Base-by-base conservation (phyloP, 208 protist species). In the Acanthamoeba triangularis region DNA sequence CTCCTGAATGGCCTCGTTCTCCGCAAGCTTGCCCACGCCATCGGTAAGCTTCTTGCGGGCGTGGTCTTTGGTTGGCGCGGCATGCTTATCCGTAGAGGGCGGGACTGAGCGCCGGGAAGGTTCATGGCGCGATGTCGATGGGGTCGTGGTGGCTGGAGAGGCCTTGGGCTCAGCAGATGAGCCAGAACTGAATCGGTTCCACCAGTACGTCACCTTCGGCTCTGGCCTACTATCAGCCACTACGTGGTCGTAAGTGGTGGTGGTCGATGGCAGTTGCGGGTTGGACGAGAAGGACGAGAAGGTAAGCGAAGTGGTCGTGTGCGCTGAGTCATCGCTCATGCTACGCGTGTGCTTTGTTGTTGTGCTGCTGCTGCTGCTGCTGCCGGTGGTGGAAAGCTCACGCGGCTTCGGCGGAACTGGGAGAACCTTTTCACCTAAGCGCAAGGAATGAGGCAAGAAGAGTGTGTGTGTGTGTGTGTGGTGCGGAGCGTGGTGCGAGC, bases 271-370 rank as follows among this genome's bases (percentile, higher is more conserved):
- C 13, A 30, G 18, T 3, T 63, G 10, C 2, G 84, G 59, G 25
- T 41, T 49, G 35, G 59, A 90, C 4, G 84, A 49, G 59, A 90
- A 90, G 33, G 84, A 90, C 8, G 59, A 90, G 33, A 69, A 67
- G 2, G 84, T 69, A n/a, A 67, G 20, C 13, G 18, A 33, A n/a
- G n/a, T n/a, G 13, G 30, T 25, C 30, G 84, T 49, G 8, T 49
- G n/a, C 28, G 41, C n/a, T 6, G 44, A 37, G 14, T 33, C 16
- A 5, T 47, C 30, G 41, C 33, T 49, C 13, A 69, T 16, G 41
- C 67, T 74, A 8, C 44, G 10, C 35, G 41, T 54, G 13, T 47
- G 35, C 25, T 16, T n/a, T n/a, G n/a, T n/a, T n/a, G n/a, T n/a
- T n/a, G n/a, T n/a, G n/a, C n/a, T n/a, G n/a, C n/a, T n/a, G n/a